Evolutionary conservation across 2,329 filamentous ascomycete genomes (phyloP), one percentile per base, ranked within the genome.

Genomic region (Thielaviopsis punctulata): DNA sequence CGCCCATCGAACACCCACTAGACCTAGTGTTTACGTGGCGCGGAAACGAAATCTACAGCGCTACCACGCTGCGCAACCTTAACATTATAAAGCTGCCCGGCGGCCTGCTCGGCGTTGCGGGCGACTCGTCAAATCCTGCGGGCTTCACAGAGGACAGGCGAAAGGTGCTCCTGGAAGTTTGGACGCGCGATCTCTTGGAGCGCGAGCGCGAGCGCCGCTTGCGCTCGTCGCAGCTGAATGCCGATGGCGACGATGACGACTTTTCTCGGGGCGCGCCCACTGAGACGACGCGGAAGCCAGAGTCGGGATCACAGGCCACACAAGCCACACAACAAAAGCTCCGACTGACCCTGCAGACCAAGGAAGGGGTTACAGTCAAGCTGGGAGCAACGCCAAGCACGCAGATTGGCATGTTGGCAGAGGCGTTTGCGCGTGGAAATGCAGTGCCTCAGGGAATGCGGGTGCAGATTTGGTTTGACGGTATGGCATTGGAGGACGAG

Each of bases 11-110:
- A 2, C 62, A 72, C 22, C 65, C 71, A 2, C 66, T 73, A 4
- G 68, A 70, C 1, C 68, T 93, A 18, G 83, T 92, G 59, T 73
- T 96, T 52, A 92, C 86, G 0, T 95, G 86, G 82, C 81, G 80
- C 57, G 75, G 77, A 23, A 77, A 77, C 54, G 77, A 78, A 55
- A 66, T 95, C 2, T 95, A 84, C 62, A 78, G 84, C 57, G 75
- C 76, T n/a, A 86, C 84, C 4, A 89, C 82, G 1, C 81, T 86
- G 54, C 72, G 73, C 51, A 80, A 75, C 47, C 67, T 94, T 6
- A 80, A 80, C 6, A 73, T 92, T 10, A 45, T 48, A 18, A 36
- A 44, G 15, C 41, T 45, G 21, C 24, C 52, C 9, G 61, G 56
- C 5, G 60, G 60, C 12, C 64, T 72, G 4, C 72, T 73, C 41